Evolutionary conservation across 768 basidiomycete species (phyloP), one percentile per base, ranked within the genome.

Genomic region (Hericium coralloides): DNA sequence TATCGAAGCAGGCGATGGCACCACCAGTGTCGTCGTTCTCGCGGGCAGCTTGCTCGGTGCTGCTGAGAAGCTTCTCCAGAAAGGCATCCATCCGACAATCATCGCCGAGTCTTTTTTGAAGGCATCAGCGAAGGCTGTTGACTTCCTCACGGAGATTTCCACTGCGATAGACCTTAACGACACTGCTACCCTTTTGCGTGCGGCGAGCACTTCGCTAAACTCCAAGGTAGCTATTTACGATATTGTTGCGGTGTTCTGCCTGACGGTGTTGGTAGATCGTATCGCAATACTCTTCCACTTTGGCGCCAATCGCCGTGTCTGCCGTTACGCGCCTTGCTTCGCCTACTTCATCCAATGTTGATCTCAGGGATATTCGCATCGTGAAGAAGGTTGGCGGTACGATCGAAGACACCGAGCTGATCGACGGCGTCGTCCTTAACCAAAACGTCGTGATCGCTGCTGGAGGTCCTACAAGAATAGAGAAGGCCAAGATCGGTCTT

Each of bases 311-410:
- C 63, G 97, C 97, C 15, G 97, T 99, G n/a, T 80, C 85, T 53
- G 94, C 95, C 26, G 97, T 99, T 43, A 92, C 88, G 20, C 89
- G 94, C 59, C 82, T 99, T 41, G 84, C 91, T 49, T 91, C 91
- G 0, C 80, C 91, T 0, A 84, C 87, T 5, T 95, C 95, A 4
- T 88, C 90, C 10, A 98, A 93, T 66, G 97, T 99, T 53, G 97
- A 99, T 72, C 84, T 99, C 22, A 82, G 93, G 58, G 97, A 99
- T 71, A 87, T 98, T 67, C 86, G 97, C 36, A 79, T 99, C 62
- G 94, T 99, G 53, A 98, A 95, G 76, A 98, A 98, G 70, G 92
- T 98, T 52, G 97, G 97, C 20, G 97, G 97, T 45, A 98, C 97
- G 2, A 99, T 99, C 60, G 97, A 99, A 70, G 97, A 99, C 70